Base-by-base conservation (phyloP, 2,329 filamentous ascomycete species). In the Septoria petroselini region DNA sequence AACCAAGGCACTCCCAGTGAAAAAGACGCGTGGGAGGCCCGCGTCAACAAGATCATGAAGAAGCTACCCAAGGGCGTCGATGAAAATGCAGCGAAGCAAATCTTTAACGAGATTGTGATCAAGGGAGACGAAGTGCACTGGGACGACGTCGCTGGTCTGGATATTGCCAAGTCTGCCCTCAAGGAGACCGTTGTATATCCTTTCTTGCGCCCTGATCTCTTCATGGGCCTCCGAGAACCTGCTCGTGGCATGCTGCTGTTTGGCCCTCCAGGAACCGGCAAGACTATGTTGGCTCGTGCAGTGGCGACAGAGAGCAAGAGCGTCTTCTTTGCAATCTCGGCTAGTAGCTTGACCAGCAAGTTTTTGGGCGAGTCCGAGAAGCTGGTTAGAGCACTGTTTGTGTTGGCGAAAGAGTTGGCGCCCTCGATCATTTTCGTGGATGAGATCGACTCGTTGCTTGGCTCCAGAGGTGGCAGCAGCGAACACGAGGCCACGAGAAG, bases 341-440 rank as follows among this genome's bases (percentile, higher is more conserved):
- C 93, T 12, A 95, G 89, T 65, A 95, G 88, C 61, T 73, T 98
- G 58, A 97, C 91, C 1, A 94, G 88, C 65, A 98, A 98, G 70
- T 98, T 91, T 69, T 79, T 97, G 7, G 93, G 93, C 37, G 93
- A 98, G 66, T 94, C 88, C 0, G 93, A 98, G 70, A 98, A 98
- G 70, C 81, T 98, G 3, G 93, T 98, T 2, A 83, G 90, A 29
- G 93, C 93, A 3, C 75, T 98, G 0, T 98, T 98, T 67, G 81
- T 82, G 0, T 74, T 97, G n/a, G 91, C 93, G 4, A 94, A 94
- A 67, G 78, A 83, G 29, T 77, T 97, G 37, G 90, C 93, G 0
- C 93, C 93, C 0, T 93, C 87, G 54, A 97, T 98, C 66, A 97
- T 98, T 51, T 98, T 98, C 61, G 90, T 98, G 3, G 93, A 98